Conservation (phyloP, 1,284 basidiomycete genomes). For the Limonomyces culmigenus region DNA sequence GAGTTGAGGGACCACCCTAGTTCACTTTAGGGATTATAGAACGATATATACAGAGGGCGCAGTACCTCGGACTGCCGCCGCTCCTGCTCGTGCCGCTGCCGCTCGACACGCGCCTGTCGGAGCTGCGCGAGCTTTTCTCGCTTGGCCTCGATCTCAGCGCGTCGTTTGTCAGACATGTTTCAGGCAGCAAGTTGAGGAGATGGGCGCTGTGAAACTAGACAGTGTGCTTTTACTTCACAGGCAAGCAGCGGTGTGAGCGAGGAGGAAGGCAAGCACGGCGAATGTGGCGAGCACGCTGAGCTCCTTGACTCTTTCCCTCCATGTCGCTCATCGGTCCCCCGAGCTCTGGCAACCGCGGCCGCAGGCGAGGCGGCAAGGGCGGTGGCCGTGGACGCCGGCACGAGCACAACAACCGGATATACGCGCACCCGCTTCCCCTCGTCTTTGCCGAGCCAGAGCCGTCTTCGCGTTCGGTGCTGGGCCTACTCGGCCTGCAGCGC, state of each 20-base stretch:
- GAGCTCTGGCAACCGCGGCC: slow-evolving; percentile 1
- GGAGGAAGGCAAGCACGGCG: too few species aligned
- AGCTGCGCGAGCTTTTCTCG: slow-evolving; percentile 77
- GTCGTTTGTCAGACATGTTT: slow-evolving; percentile 22
- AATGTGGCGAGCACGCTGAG: background rate
- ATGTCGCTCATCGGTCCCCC: slow-evolving; percentile 3
- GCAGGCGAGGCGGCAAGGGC: slow-evolving; percentile 4
- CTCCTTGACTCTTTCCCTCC: background rate
- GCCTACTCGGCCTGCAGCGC: slow-evolving; percentile 33
- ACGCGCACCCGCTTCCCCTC: slow-evolving; percentile 48
- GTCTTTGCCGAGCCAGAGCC: slow-evolving; percentile 25
- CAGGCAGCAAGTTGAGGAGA: too few species aligned
- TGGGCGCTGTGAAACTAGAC: too few species aligned
- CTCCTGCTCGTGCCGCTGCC: slow-evolving; percentile 43
- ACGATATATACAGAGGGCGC: too few species aligned
- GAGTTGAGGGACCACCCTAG: too few species aligned
- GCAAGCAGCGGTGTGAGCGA: too few species aligned
- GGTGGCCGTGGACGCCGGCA: slow-evolving; percentile 34
- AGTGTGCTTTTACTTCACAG: too few species aligned
- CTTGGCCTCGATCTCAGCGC: slow-evolving; percentile 86
- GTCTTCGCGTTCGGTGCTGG: slow-evolving; percentile 19
- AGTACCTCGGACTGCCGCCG: slow-evolving; percentile 25
- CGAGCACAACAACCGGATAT: slow-evolving; percentile 47
- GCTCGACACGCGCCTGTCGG: slow-evolving; percentile 51
- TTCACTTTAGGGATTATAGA: too few species aligned